Percentiles rank a stretch among this genome's conserved stretches.
These are phyloP conservation scores for Tephrocybe rancida DNA, from an alignment of 768 basidiomycete genomes.

Conservation along the genomic window DNA sequence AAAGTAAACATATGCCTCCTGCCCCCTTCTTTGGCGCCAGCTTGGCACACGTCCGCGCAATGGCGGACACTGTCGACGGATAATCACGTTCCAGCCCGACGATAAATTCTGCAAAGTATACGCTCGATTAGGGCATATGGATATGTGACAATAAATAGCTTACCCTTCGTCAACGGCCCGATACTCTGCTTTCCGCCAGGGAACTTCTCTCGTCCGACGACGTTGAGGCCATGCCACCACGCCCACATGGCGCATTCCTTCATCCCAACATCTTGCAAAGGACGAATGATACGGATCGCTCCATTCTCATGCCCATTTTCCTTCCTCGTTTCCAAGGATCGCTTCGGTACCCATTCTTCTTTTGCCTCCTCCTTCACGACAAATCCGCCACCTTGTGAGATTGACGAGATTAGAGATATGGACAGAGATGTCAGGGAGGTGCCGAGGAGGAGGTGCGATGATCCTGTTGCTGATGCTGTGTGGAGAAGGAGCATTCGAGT, in stretches of 20 bases:
- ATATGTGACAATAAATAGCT: background rate
- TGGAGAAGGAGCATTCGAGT: conserved; percentile 71
- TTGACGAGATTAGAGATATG: conserved; percentile 69
- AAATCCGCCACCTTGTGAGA: conserved; percentile 79
- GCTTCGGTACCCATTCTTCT: conserved; percentile 63
- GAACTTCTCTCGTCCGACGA: conserved; percentile 51
- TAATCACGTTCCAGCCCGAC: conserved; percentile 79
- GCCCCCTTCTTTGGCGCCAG: conserved; percentile 65
- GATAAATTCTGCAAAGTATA: conserved; percentile 63
- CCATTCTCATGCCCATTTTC: conserved; percentile 11
- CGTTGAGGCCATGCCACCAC: conserved; percentile 65
- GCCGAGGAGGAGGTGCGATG: conserved; percentile 81
- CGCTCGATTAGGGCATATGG: background rate
- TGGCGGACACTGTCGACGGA: conserved; percentile 85
- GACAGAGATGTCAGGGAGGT: conserved; percentile 81
- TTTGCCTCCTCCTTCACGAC: conserved; percentile 66
- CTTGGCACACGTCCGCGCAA: conserved; percentile 80
- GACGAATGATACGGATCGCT: conserved; percentile 58
- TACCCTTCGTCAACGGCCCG: conserved; percentile 69
- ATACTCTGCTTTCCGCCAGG: conserved; percentile 60
- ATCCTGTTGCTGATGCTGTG: conserved; percentile 55
- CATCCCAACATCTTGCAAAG: conserved; percentile 71
- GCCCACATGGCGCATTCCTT: conserved; percentile 82
- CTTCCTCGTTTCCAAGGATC: conserved; percentile 9
- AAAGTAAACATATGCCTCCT: conserved; percentile 56